A percentile compares a stretch with the other conserved stretches of the same genome.
These are phyloP conservation scores for Nakaseomyces sp. DNA, from an alignment of 1,139 yeast genomes.

Conservation along the genomic window DNA sequence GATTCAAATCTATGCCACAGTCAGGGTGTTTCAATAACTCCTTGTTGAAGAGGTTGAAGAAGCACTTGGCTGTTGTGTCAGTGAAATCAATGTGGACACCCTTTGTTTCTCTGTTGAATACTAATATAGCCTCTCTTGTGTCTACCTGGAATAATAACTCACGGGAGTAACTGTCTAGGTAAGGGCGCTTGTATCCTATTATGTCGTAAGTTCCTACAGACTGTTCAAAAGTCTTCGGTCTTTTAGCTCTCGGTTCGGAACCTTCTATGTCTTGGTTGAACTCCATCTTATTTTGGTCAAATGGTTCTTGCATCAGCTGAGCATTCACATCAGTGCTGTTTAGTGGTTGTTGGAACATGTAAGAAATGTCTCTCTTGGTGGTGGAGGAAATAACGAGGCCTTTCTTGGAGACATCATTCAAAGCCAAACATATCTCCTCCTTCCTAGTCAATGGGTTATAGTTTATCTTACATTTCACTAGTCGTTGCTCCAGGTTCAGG, in stretches of 20 bases:
- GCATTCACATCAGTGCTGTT: neutral
- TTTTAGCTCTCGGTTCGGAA: conserved; percentile 11
- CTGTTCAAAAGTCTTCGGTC: conserved; percentile 6
- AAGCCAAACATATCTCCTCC: conserved; percentile 50
- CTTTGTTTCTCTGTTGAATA: conserved; percentile 25
- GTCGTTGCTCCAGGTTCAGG: conserved; percentile 60
- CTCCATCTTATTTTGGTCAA: neutral
- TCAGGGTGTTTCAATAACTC: conserved; percentile 12
- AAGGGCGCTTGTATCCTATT: conserved; percentile 49
- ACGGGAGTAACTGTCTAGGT: conserved; percentile 42
- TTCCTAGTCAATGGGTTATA: conserved; percentile 42
- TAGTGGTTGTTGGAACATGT: neutral
- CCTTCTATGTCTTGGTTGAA: conserved; percentile 1
- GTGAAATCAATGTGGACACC: conserved; percentile 27
- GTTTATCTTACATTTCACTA: conserved; percentile 45
- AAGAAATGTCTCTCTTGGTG: conserved; percentile 3
- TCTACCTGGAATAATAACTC: conserved; percentile 51
- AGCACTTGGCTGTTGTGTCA: conserved; percentile 28
- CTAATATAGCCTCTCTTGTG: conserved; percentile 21
- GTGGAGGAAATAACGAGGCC: conserved; percentile 32
- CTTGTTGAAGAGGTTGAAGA: conserved; percentile 23
- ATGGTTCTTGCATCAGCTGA: neutral
- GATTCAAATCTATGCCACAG: conserved; percentile 11
- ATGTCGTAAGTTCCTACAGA: conserved; percentile 15
- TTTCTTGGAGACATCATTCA: conserved; percentile 40